phyloP scores from a whole-genome alignment of 768 basidiomycete species.

The Hypholoma fasciculare region DNA sequence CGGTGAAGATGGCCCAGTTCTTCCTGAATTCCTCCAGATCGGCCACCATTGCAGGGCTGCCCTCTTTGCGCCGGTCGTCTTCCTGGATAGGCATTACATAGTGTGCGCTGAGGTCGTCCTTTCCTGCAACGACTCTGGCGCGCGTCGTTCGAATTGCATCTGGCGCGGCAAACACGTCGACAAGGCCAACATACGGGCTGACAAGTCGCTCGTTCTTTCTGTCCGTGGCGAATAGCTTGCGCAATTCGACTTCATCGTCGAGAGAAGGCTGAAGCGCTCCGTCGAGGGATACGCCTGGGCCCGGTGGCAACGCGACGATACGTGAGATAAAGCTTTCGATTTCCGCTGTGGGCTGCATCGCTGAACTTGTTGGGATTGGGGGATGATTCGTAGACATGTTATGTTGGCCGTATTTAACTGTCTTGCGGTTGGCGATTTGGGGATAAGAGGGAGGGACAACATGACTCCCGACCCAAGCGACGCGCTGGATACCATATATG shows the following conservation, averaged over 20 bases:
- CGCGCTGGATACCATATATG: background rate
- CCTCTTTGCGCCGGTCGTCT: conserved; percentile 45
- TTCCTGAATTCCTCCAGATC: conserved; percentile 59
- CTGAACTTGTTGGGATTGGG: background rate
- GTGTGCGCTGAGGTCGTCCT: conserved; percentile 44
- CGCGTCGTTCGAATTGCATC: conserved; percentile 47
- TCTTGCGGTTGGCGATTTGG: background rate
- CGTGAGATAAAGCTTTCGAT: conserved; percentile 22
- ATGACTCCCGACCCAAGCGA: background rate
- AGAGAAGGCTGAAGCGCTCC: conserved; percentile 51
- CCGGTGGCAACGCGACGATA: conserved; percentile 17
- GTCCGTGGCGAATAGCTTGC: conserved; percentile 57
- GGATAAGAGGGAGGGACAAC: background rate
- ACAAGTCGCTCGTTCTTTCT: conserved; percentile 41
- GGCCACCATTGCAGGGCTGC: conserved; percentile 46
- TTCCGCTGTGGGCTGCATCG: conserved; percentile 23
- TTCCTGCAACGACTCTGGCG: conserved; percentile 46
- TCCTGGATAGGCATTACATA: conserved; percentile 56
- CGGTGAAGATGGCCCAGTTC: conserved; percentile 65
- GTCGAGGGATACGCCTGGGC: conserved; percentile 38
- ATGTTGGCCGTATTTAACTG: background rate
- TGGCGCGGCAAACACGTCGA: conserved; percentile 55
- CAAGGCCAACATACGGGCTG: conserved; percentile 55
- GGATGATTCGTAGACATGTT: background rate
- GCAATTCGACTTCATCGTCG: conserved; percentile 55